Evolutionary conservation across 2,329 filamentous ascomycete species (phyloP), one percentile per base, ranked within the genome.

Genomic region (Scopulariopsis brevicaulis): DNA sequence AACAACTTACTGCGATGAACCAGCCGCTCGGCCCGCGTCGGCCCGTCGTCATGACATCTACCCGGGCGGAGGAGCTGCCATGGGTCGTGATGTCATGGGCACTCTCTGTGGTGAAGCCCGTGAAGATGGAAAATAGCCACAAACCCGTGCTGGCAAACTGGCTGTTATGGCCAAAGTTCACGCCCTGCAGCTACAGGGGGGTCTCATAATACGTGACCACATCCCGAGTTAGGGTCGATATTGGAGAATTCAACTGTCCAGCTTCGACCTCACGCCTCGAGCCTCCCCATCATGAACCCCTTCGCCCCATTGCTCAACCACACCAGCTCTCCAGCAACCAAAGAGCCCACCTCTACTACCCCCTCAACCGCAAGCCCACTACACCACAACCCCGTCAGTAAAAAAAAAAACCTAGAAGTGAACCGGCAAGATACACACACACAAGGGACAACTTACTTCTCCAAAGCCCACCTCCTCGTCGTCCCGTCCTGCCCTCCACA

Each of bases 291-390:
- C 12, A 85, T 75, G 63, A 96, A 96, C 0, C 93, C 93, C 62
- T 87, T 81, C 1, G 93, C 87, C 0, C 89, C 91, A 69, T 93
- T 96, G 69, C 91, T 96, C 57, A 96, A 73, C 88, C 90, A 96
- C 61, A 92, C 87, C 57, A 85, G 78, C 69, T 96, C 92, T 1
- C 86, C 89, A 62, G 89, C 77, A 3, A 76, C 67, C 14, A 96
- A 69, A 7, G 84, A 84, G 14, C 77, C 72, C 2, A 74, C 75
- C n/a, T 69, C 69, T 18, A 96, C 75, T 3, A 74, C 70, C 61
- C 84, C 80, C 66, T 95, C 88, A 34, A 78, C 75, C 57, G 82
- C 91, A 52, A 94, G 72, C 0, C 72, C 73, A 59, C 78, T 82
- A 54, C 35, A 20, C 10, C n/a, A 8, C 7, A 32, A 32, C 28